These are phyloP conservation scores for Plasmodium sp. DNA, from an alignment of 169 alveolate species.

Conservation along the genomic window DNA sequence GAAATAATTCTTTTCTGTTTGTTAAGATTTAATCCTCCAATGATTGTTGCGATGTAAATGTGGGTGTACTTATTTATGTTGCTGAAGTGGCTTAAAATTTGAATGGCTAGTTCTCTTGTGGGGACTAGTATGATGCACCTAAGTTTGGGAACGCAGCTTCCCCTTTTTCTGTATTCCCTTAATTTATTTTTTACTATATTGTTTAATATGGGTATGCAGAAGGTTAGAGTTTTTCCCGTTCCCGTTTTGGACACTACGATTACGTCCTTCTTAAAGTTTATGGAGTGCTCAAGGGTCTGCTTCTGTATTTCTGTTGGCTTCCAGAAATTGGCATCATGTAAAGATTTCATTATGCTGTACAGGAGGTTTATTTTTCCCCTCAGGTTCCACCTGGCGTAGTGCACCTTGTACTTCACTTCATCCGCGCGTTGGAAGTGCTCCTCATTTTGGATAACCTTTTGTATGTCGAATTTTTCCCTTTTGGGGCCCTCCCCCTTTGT, in stretches of 20 bases:
- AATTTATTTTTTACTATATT: slow-evolving; percentile 64
- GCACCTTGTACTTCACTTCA: slow-evolving; percentile 30
- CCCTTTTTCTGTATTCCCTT: slow-evolving; percentile 16
- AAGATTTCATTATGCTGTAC: slow-evolving; percentile 44
- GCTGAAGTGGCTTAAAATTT: slow-evolving; percentile 70
- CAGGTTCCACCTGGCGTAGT: slow-evolving; percentile 21
- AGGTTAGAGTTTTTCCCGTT: slow-evolving; percentile 86
- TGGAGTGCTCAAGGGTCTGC: slow-evolving; percentile 36
- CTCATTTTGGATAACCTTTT: slow-evolving; percentile 28
- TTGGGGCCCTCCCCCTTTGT: not conserved
- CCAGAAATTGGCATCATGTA: slow-evolving; percentile 31
- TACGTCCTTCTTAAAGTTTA: slow-evolving; percentile 72
- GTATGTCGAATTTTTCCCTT: slow-evolving; percentile 40
- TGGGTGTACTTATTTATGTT: slow-evolving; percentile 46
- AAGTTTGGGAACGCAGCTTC: slow-evolving; percentile 58
- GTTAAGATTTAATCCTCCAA: slow-evolving; percentile 64
- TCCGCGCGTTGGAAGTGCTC: not conserved
- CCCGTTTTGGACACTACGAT: slow-evolving; percentile 85
- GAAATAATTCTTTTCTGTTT: slow-evolving; percentile 44
- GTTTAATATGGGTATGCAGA: slow-evolving; percentile 77
- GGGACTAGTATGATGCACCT: slow-evolving; percentile 81
- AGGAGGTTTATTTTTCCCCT: not conserved
- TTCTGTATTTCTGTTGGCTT: slow-evolving; percentile 60
- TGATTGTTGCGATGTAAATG: slow-evolving; percentile 60
- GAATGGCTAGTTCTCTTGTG: slow-evolving; percentile 85